These are phyloP conservation scores for Termitomyces eurrhizus DNA, from an alignment of 768 basidiomycete species.

Conservation along the genomic window DNA sequence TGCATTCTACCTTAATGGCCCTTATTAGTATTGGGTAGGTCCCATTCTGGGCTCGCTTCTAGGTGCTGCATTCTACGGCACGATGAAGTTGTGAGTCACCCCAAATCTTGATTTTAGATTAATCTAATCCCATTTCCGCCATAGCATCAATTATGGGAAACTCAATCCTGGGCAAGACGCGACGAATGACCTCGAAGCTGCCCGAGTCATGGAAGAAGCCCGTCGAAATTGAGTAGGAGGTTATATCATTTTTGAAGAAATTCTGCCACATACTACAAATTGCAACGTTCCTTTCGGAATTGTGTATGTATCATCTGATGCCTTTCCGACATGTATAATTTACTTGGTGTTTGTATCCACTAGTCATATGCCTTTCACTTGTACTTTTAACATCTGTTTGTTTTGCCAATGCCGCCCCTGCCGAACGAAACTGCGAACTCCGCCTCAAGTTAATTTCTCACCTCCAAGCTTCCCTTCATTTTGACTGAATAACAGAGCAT, in stretches of 20 bases:
- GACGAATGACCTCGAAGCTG: constrained; percentile 38
- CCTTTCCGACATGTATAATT: constrained; percentile 1
- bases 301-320: not conserved
- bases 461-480: not conserved
- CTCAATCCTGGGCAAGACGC: constrained; percentile 45
- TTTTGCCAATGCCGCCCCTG: not conserved
- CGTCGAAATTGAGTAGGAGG: not conserved
- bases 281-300: not conserved
- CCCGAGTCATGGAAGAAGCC: constrained; percentile 19
- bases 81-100: constrained; percentile 43
- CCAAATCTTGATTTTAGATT: not conserved
- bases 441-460: not conserved
- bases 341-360: constrained; percentile 1
- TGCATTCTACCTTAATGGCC: not conserved
- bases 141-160: constrained; percentile 47
- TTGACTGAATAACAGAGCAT: not conserved
- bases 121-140: constrained; percentile 1
- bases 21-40: constrained; percentile 62
- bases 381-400: not conserved
- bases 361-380: not conserved
- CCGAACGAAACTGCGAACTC: not conserved
- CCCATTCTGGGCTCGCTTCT: constrained; percentile 65
- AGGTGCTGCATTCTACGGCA: constrained; percentile 50
- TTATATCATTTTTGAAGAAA: not conserved
- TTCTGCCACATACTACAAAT: not conserved